phyloP scores from a whole-genome alignment of 305 asterid species.

The Fraxinus ornus region DNA sequence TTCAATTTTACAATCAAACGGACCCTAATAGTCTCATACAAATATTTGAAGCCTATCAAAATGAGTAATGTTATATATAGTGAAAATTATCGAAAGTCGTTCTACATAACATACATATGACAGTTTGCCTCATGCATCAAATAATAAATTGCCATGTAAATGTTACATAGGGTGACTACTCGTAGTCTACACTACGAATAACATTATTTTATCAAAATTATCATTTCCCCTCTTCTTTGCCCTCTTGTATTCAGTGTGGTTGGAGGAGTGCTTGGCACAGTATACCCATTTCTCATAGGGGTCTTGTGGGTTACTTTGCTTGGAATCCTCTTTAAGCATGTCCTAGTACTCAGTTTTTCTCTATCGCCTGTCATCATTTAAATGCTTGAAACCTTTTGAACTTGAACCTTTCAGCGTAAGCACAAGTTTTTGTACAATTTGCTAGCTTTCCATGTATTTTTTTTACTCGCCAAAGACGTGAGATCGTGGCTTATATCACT shows the following conservation, averaged over 20 bases:
- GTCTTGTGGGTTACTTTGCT: conserved; percentile 84
- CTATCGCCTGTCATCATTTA: not conserved
- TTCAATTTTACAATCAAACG: too few relatives aligned
- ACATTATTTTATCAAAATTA: too few relatives aligned
- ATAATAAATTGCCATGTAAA: too few relatives aligned
- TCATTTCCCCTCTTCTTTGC: conserved; percentile 1
- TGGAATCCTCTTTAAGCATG: conserved; percentile 79
- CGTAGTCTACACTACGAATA: too few relatives aligned
- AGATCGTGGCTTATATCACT: not conserved
- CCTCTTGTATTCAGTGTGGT: conserved; percentile 37
- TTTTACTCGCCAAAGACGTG: not conserved
- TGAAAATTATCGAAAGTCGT: too few relatives aligned
- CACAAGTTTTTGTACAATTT: not conserved
- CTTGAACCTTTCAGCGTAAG: not conserved
- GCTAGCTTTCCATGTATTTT: not conserved
- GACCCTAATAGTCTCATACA: not conserved
- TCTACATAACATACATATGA: too few relatives aligned
- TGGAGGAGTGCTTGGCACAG: conserved; percentile 50
- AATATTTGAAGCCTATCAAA: not conserved
- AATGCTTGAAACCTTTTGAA: not conserved
- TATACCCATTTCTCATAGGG: conserved; percentile 63
- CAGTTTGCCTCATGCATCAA: too few relatives aligned
- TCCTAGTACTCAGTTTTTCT: conserved; percentile 53
- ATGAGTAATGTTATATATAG: not conserved
- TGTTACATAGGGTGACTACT: too few relatives aligned